Evolutionary conservation across 1,139 yeast genomes (phyloP).

Genomic region (Kodamaea plutei): DNA sequence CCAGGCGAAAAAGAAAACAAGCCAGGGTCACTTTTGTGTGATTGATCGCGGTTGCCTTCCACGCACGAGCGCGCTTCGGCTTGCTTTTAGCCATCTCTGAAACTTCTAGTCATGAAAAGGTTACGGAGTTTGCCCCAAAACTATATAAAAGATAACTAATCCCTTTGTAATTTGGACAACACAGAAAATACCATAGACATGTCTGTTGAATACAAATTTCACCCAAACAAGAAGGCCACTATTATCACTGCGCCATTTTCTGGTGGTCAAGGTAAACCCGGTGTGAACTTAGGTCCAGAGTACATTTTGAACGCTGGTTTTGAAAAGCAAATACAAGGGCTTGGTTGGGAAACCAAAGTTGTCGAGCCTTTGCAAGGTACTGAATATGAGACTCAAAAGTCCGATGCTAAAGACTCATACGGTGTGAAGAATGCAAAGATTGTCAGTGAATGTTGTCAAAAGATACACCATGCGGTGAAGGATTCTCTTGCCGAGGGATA

Average conservation of each 20-base stretch:
- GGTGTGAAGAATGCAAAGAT: constrained; percentile 71
- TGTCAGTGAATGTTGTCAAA: constrained; percentile 70
- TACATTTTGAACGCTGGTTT: constrained; percentile 72
- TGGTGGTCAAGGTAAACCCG: constrained; percentile 95
- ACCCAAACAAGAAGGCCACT: constrained; percentile 52
- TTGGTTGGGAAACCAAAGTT: constrained; percentile 70
- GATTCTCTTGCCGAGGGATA: constrained; percentile 43
- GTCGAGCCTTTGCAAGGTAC: constrained; percentile 54
- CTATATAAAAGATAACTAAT: too few species aligned
- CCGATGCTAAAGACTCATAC: constrained; percentile 43
- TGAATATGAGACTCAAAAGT: constrained; percentile 38
- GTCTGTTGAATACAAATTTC: constrained; percentile 41
- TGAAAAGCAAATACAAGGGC: constrained; percentile 50
- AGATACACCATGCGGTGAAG: constrained; percentile 60
- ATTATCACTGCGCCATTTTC: constrained; percentile 84
- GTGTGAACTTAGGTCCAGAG: constrained; percentile 93
- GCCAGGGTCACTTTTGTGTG: too few species aligned
- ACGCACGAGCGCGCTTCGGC: too few species aligned
- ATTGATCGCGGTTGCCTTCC: too few species aligned
- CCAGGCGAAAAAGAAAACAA: too few species aligned
- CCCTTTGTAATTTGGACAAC: too few species aligned
- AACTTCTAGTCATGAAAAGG: too few species aligned
- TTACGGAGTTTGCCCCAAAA: too few species aligned
- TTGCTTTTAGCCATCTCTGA: too few species aligned
- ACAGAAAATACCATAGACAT: constrained; percentile 1